Base-by-base conservation (phyloP, 768 basidiomycete species). In the Vararia minispora region DNA sequence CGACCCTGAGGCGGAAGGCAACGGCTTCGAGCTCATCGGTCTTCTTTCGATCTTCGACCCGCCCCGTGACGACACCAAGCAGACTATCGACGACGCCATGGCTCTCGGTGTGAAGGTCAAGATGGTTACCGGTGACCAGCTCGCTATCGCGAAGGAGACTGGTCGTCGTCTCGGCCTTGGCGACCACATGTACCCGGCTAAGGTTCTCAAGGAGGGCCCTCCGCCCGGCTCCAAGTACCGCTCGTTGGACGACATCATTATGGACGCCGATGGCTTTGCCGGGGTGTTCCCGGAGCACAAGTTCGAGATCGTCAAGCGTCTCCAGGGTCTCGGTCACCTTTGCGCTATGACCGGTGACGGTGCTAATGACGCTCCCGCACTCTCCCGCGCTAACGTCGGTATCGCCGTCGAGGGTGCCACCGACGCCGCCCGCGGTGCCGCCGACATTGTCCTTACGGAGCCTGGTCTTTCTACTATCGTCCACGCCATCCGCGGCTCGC, bases 91-190 rank as follows among this genome's bases (percentile, higher is more conserved):
- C 54, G 91, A 98, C 59, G 92, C 94, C 37, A 69, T 90, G 41
- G 80, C 81, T 41, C 88, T 97, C 57, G 94, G 94, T 61, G 91
- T 98, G 52, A 84, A 81, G 59, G 92, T 98, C 60, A 98, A 98
- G 82, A 98, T 98, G 94, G 94, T 97, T 44, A 98, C 94, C n/a
- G 94, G 94, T 71, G 94, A 98, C 60, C 94, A 98, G 69, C 88
- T 98, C 57, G 94, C 94, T 48, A 98, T 98, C 52, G 94, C 94
- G 26, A 98, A 98, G 75, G 94, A 98, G 63, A 97, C 94, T 45
- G 94, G 94, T 43, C 86, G 94, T 60, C 87, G 94, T 67, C 86
- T 98, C 34, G 92, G 94, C 51, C 71, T 98, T 44, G 94, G 94
- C 57, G 94, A 97, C 62, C 92, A 97, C 71, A 98, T 98, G 94